Conservation (phyloP, 768 basidiomycete species). For the Tubosaeta sp. region DNA sequence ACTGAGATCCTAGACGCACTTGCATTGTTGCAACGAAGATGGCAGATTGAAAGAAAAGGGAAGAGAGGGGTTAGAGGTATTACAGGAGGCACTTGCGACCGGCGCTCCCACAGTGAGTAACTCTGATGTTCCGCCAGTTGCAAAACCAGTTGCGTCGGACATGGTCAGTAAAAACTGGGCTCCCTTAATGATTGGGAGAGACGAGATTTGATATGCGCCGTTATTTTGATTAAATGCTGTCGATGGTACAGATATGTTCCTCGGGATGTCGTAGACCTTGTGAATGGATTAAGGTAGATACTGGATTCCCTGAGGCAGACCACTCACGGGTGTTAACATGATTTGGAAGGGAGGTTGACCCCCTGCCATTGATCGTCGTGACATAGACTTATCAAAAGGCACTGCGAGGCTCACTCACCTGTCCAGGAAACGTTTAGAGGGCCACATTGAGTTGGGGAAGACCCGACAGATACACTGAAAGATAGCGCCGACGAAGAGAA, state of each 20-base stretch:
- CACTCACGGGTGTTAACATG: constrained; percentile 48
- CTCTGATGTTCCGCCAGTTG: constrained; percentile 53
- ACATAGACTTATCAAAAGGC: background rate
- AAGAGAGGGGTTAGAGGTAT: constrained; percentile 41
- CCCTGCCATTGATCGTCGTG: constrained; percentile 34
- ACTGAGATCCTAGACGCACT: constrained; percentile 33
- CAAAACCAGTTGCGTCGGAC: constrained; percentile 72
- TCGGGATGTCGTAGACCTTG: constrained; percentile 52
- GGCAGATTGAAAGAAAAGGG: constrained; percentile 50
- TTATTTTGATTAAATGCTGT: constrained; percentile 50
- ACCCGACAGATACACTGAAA: constrained; percentile 48
- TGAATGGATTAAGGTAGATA: constrained; percentile 5
- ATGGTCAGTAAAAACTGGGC: constrained; percentile 53
- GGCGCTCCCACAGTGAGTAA: constrained; percentile 48
- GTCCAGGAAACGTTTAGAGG: constrained; percentile 57
- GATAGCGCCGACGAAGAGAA: constrained; percentile 21
- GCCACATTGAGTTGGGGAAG: constrained; percentile 56
- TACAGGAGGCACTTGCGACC: constrained; percentile 41
- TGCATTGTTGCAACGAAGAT: constrained; percentile 55
- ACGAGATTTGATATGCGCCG: constrained; percentile 46
- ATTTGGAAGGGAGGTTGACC: constrained; percentile 52
- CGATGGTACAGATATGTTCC: constrained; percentile 51
- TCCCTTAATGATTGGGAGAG: constrained; percentile 39
- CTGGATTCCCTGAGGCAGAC: background rate
- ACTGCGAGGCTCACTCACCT: constrained; percentile 39